Evolutionary conservation across 495 filamentous ascomycete species (phyloP).

Genomic region (Penicillium psychrofluorescens): DNA sequence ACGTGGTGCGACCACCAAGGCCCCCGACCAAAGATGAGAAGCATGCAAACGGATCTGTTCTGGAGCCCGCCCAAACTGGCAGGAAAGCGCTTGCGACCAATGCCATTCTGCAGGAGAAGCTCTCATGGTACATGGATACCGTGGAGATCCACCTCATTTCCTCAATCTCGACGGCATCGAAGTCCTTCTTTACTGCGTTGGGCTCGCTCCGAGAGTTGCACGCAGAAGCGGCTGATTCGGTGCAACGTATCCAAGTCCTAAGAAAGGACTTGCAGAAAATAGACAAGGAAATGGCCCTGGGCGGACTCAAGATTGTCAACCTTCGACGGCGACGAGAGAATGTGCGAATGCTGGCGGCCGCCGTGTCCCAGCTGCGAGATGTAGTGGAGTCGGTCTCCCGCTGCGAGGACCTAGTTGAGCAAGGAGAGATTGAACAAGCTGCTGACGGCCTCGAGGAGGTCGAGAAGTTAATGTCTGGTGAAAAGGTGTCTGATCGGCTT

Average conservation of each 20-base stretch:
- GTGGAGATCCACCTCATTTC: slow-evolving; percentile 96
- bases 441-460: slow-evolving; percentile 67
- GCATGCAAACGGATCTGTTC: slow-evolving; percentile 52
- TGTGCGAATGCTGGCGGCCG: slow-evolving; percentile 69
- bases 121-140: slow-evolving; percentile 99
- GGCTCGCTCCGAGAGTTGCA: slow-evolving; percentile 87
- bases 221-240: slow-evolving; percentile 85
- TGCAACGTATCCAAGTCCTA: slow-evolving; percentile 74
- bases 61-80: slow-evolving; percentile 44
- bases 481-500: slow-evolving; percentile 27
- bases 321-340: slow-evolving; percentile 79
- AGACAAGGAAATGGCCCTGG: slow-evolving; percentile 80
- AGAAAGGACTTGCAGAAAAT: slow-evolving; percentile 71
- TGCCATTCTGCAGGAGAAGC: slow-evolving; percentile 96
- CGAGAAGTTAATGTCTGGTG: slow-evolving; percentile 71
- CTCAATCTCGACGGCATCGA: slow-evolving; percentile 89
- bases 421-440: slow-evolving; percentile 71
- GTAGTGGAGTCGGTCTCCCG: slow-evolving; percentile 68
- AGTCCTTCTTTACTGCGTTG: slow-evolving; percentile 92
- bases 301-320: slow-evolving; percentile 78
- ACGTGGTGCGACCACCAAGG: slow-evolving; percentile 69
- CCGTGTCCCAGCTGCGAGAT: slow-evolving; percentile 72
- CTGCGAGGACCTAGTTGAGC: slow-evolving; percentile 76
- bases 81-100: slow-evolving; percentile 92
- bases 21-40: slow-evolving; percentile 46